These are phyloP conservation scores for Solanum hybrid DNA, from an alignment of 305 asterid genomes.

Conservation along the genomic window DNA sequence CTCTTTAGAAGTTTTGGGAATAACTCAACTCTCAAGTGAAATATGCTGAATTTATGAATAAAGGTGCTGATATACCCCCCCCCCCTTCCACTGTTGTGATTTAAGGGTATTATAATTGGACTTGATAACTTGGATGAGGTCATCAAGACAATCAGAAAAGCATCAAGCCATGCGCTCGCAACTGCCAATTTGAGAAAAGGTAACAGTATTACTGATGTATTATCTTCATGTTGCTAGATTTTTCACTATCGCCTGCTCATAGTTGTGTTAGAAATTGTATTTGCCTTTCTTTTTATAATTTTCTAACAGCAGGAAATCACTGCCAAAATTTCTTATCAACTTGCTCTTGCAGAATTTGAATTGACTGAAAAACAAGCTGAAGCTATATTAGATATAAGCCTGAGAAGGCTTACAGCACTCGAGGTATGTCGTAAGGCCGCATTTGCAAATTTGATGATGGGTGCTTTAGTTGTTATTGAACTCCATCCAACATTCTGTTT, in stretches of 20 bases:
- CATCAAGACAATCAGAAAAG: constrained; percentile 58
- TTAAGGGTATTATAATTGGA: constrained; percentile 75
- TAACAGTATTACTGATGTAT: constrained; percentile 12
- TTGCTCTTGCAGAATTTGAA: constrained; percentile 55
- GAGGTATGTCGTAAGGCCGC: constrained; percentile 40
- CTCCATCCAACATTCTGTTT: not conserved
- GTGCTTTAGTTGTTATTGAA: constrained; percentile 8
- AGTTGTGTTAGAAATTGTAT: not conserved
- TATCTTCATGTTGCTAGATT: constrained; percentile 6
- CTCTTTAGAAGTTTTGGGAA: not conserved
- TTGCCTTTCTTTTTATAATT: not conserved
- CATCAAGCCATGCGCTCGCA: constrained; percentile 64
- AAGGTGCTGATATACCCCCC: constrained; percentile 5
- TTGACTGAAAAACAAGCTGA: constrained; percentile 94
- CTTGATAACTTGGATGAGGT: constrained; percentile 82
- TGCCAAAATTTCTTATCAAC: not conserved
- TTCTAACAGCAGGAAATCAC: not conserved
- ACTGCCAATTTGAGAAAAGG: constrained; percentile 60
- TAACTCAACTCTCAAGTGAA: not conserved
- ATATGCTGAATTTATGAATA: constrained; percentile 8
- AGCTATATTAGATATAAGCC: constrained; percentile 91
- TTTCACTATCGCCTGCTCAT: not conserved
- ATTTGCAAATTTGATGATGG: constrained; percentile 17
- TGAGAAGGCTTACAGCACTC: constrained; percentile 79
- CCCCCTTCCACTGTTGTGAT: constrained; percentile 11